Conservation (phyloP, 495 filamentous ascomycete genomes). For the Paragyromitra xinjiangensis region DNA sequence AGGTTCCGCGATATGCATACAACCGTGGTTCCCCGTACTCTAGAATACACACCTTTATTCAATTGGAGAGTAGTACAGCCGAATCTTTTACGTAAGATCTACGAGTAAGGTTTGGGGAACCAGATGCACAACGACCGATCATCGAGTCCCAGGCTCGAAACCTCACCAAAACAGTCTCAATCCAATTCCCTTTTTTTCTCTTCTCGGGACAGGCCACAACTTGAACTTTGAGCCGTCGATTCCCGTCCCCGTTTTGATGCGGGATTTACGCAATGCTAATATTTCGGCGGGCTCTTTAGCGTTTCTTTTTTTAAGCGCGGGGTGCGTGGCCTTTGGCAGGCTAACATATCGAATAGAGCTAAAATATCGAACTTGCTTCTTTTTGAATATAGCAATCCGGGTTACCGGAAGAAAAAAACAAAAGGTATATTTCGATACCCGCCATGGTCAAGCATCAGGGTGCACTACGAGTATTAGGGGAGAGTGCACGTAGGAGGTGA, state of each 20-base stretch:
- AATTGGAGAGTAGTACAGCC: conserved; percentile 1
- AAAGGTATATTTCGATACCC: conserved; percentile 10
- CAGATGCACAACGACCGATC: conserved; percentile 13
- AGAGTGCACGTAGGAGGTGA: background rate
- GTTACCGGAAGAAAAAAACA: conserved; percentile 48
- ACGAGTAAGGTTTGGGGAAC: conserved; percentile 3
- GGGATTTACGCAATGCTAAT: conserved; percentile 30
- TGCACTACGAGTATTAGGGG: background rate
- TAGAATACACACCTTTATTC: background rate
- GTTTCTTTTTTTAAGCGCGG: conserved; percentile 30
- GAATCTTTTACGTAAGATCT: conserved; percentile 21
- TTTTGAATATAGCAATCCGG: conserved; percentile 31
- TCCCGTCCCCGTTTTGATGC: conserved; percentile 2
- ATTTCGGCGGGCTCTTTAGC: conserved; percentile 8
- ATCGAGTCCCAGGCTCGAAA: conserved; percentile 7
- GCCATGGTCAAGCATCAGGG: background rate
- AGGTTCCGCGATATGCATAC: background rate
- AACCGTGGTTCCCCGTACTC: conserved; percentile 17
- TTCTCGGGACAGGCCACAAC: conserved; percentile 5
- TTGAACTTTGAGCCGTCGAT: background rate
- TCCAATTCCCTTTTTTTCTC: conserved; percentile 1
- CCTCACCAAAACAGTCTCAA: conserved; percentile 3
- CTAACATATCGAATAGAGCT: conserved; percentile 1
- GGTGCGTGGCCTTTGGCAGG: conserved; percentile 13
- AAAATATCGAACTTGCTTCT: conserved; percentile 31